Evolutionary conservation across 495 filamentous ascomycete genomes (phyloP).

Genomic region (Polyplosphaeria fusca): DNA sequence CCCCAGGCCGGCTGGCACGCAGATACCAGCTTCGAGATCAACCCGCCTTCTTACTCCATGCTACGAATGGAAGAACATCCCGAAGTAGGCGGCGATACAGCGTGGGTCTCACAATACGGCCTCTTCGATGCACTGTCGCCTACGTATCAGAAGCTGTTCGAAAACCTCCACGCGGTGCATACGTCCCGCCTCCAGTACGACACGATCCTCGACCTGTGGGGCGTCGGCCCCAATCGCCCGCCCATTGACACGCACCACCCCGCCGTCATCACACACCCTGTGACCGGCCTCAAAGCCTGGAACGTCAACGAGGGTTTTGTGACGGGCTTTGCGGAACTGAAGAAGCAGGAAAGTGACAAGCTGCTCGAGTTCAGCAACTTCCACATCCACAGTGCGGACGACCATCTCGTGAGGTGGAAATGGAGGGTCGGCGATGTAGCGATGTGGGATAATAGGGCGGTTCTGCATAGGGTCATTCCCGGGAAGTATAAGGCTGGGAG

Average conservation of each 20-base stretch:
- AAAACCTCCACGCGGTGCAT: constrained; percentile 46
- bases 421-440: constrained; percentile 55
- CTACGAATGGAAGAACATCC: constrained; percentile 57
- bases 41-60: constrained; percentile 49
- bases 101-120: constrained; percentile 41
- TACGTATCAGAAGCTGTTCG: constrained; percentile 48
- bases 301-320: constrained; percentile 53
- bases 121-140: constrained; percentile 51
- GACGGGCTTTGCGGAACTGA: constrained; percentile 53
- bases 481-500: constrained; percentile 47
- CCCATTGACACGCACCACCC: constrained; percentile 56
- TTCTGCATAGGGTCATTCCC: constrained; percentile 52
- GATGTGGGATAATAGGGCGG: constrained; percentile 56
- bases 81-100: constrained; percentile 53
- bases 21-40: constrained; percentile 16
- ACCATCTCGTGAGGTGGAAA: constrained; percentile 54
- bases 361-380: constrained; percentile 51
- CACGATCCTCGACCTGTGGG: constrained; percentile 49
- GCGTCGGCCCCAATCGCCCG: constrained; percentile 47
- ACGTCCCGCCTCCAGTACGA: constrained; percentile 45
- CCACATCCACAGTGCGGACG: constrained; percentile 54
- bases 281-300: constrained; percentile 51
- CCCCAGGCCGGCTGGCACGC: constrained; percentile 12
- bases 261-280: constrained; percentile 54
- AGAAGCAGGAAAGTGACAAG: constrained; percentile 53